Evolutionary conservation across 352 stramenopile species (phyloP).

Genomic region (Peronospora farinosa): DNA sequence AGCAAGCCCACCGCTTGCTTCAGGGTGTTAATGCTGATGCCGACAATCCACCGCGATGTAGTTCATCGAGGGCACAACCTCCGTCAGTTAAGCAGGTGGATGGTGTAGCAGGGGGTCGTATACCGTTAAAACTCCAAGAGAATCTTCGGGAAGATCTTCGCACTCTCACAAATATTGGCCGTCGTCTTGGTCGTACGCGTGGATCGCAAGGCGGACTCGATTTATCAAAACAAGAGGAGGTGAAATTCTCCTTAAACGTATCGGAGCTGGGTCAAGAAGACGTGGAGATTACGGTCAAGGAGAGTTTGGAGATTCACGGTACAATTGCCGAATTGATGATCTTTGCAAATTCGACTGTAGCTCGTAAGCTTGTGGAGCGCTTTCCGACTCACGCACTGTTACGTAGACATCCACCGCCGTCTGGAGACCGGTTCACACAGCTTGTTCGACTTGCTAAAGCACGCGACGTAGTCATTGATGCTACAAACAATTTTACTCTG

Average conservation of each 20-base stretch:
- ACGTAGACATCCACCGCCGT: conserved; percentile 77
- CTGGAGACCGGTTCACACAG: conserved; percentile 65
- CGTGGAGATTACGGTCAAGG: conserved; percentile 84
- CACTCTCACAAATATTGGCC: conserved; percentile 61
- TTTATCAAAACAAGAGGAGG: conserved; percentile 75
- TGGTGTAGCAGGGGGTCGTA: conserved; percentile 64
- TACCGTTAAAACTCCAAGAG: conserved; percentile 46
- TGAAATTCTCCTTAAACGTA: conserved; percentile 81
- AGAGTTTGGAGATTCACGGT: conserved; percentile 89
- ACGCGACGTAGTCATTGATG: conserved; percentile 66
- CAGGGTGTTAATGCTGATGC: conserved; percentile 59
- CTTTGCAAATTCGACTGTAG: conserved; percentile 87
- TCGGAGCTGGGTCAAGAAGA: conserved; percentile 61
- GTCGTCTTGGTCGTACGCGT: conserved; percentile 47
- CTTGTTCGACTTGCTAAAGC: conserved; percentile 66
- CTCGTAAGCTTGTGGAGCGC: conserved; percentile 65
- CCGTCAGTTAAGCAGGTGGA: conserved; percentile 13
- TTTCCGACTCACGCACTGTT: conserved; percentile 85
- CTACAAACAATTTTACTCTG: conserved; percentile 75
- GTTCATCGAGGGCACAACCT: conserved; percentile 1
- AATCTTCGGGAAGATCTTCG: conserved; percentile 49
- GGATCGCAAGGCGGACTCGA: conserved; percentile 67
- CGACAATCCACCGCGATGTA: conserved; percentile 23
- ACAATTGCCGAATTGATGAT: conserved; percentile 94
- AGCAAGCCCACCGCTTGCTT: conserved; percentile 73